A percentile compares a stretch with the other conserved stretches of the same genome.
phyloP scores from a whole-genome alignment of 345 rosid species.

The Eucalyptus microcorys region DNA sequence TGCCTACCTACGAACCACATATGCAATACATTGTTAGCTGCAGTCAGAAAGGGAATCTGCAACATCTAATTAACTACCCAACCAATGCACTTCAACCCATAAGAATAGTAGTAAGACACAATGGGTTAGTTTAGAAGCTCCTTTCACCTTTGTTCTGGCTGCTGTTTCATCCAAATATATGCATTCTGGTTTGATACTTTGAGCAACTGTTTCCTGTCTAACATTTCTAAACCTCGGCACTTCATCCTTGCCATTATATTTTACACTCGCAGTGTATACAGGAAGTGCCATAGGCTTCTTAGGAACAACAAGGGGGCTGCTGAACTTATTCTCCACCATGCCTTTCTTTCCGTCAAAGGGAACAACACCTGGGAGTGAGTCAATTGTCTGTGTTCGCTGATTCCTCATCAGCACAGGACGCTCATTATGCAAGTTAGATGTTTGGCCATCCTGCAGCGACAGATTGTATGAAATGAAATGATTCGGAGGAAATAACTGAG shows the following conservation, averaged over 20 bases:
- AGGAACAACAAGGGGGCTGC: background rate
- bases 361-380: background rate
- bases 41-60: background rate
- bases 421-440: background rate
- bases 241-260: background rate
- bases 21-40: background rate
- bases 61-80: background rate
- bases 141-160: background rate
- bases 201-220: background rate
- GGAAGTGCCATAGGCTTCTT: background rate
- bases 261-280: background rate
- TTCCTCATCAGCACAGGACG: background rate
- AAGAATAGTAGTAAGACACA: background rate
- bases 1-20: background rate
- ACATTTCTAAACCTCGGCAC: background rate
- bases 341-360: background rate
- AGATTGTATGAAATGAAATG: background rate
- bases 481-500: background rate
- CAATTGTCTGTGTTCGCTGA: background rate
- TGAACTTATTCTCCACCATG: background rate
- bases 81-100: background rate
- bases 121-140: background rate
- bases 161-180: background rate
- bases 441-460: background rate
- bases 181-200: background rate